A percentile compares a stretch with the other conserved stretches of the same genome.
Conservation (phyloP, 345 rosid genomes). For the Eucalyptus regnans region DNA sequence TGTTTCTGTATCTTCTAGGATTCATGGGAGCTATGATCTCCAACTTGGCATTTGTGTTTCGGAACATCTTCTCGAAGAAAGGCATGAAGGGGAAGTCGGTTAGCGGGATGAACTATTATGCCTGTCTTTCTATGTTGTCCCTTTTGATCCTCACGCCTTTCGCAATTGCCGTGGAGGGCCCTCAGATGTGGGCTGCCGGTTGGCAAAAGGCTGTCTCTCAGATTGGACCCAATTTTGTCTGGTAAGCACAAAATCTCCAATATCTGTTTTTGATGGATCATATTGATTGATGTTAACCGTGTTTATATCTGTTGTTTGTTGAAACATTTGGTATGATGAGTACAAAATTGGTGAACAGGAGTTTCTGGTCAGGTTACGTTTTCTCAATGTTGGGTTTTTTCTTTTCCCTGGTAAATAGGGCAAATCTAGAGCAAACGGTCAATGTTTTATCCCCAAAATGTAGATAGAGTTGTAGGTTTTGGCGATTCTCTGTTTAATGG, state of each 20-base stretch:
- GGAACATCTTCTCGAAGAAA: conserved; percentile 92
- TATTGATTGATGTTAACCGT: neutral
- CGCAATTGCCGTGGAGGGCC: conserved; percentile 93
- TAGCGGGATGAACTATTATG: conserved; percentile 97
- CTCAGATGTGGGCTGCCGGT: conserved; percentile 87
- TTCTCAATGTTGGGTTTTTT: neutral
- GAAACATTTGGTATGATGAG: neutral
- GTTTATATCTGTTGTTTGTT: neutral
- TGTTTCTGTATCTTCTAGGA: conserved; percentile 28
- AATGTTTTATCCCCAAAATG: neutral
- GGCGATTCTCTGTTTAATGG: neutral
- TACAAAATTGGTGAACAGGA: neutral
- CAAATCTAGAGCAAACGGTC: neutral
- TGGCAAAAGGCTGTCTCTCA: conserved; percentile 70
- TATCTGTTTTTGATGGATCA: neutral
- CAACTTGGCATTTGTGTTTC: conserved; percentile 82
- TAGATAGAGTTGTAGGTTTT: neutral
- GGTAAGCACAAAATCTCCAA: conserved; percentile 20
- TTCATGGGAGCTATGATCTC: conserved; percentile 99
- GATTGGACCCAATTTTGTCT: conserved; percentile 76
- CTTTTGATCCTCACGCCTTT: conserved; percentile 79
- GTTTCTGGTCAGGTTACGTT: neutral
- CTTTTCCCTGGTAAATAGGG: neutral
- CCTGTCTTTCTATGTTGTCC: conserved; percentile 81
- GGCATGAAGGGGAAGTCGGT: conserved; percentile 94